These are phyloP conservation scores for Rasamsonia emersonii DNA, from an alignment of 2,329 filamentous ascomycete genomes.

Conservation along the genomic window DNA sequence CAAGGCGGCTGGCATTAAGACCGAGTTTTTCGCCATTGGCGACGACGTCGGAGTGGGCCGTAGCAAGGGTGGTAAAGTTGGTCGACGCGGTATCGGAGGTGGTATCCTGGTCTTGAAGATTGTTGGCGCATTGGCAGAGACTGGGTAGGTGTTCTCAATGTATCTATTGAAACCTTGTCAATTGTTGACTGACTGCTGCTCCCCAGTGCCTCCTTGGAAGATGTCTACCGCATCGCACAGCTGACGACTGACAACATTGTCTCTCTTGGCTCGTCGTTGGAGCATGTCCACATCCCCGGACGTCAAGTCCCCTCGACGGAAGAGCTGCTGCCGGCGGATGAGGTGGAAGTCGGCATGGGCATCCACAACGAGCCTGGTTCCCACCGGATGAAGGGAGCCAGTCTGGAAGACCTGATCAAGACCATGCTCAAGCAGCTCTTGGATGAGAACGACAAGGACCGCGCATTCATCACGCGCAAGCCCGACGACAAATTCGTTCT, in stretches of 20 bases:
- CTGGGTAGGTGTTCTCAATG: constrained; percentile 43
- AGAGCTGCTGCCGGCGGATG: constrained; percentile 42
- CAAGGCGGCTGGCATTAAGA: constrained; percentile 63
- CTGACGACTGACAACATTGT: constrained; percentile 68
- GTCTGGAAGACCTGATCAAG: constrained; percentile 43
- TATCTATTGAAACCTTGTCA: neutral
- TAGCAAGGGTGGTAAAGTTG: constrained; percentile 78
- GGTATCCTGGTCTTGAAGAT: constrained; percentile 91
- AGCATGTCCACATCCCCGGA: constrained; percentile 90
- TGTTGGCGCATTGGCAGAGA: constrained; percentile 69
- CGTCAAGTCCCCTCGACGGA: constrained; percentile 39
- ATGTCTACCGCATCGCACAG: constrained; percentile 65
- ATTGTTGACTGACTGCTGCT: constrained; percentile 4
- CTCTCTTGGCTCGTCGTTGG: constrained; percentile 75
- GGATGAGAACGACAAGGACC: constrained; percentile 53
- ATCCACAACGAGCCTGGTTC: constrained; percentile 60
- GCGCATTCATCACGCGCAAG: constrained; percentile 51
- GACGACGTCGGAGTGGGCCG: constrained; percentile 89
- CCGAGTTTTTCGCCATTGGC: constrained; percentile 84
- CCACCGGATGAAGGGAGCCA: constrained; percentile 38
- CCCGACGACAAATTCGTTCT: constrained; percentile 54
- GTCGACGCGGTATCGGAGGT: constrained; percentile 80
- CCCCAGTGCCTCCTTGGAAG: constrained; percentile 47
- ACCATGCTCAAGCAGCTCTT: constrained; percentile 60
- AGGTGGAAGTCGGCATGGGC: constrained; percentile 64